These are phyloP conservation scores for Adansonia grandidieri DNA, from an alignment of 441 rosid genomes.

Conservation along the genomic window DNA sequence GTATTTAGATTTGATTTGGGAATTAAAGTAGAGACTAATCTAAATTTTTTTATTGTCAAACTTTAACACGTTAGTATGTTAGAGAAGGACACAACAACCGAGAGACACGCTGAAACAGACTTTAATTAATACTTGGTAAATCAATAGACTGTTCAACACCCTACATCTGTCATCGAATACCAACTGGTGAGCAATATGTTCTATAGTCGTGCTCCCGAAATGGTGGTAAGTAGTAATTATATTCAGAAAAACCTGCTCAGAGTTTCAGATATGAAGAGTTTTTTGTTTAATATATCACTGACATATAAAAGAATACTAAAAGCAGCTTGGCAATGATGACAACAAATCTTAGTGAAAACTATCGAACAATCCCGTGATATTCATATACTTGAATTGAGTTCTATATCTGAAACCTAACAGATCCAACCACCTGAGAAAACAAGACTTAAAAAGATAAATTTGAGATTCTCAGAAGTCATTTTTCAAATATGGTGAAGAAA, in stretches of 20 bases:
- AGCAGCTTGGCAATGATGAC: too few species aligned
- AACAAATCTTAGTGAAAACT: too few species aligned
- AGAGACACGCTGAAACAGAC: background rate
- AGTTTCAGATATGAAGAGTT: background rate
- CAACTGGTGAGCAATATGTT: background rate
- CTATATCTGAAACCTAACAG: background rate
- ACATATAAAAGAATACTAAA: background rate
- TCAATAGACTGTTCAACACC: background rate
- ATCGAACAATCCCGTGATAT: background rate
- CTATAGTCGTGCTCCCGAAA: background rate
- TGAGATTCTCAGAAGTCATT: background rate
- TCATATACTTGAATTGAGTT: conserved; percentile 3
- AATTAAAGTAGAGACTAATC: too few species aligned
- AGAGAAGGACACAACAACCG: too few species aligned
- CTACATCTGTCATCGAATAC: background rate
- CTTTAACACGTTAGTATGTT: too few species aligned
- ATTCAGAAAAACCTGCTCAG: background rate
- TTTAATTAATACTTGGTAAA: background rate
- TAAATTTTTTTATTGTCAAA: too few species aligned
- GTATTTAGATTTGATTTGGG: too few species aligned
- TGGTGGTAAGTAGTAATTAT: background rate
- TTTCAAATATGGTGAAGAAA: conserved; percentile 17
- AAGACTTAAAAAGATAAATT: background rate
- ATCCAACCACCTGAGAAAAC: background rate
- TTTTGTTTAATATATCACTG: background rate